Evolutionary conservation across 192 early-diverging fungal genomes (phyloP).

Genomic region (Spizellomyces sp.): DNA sequence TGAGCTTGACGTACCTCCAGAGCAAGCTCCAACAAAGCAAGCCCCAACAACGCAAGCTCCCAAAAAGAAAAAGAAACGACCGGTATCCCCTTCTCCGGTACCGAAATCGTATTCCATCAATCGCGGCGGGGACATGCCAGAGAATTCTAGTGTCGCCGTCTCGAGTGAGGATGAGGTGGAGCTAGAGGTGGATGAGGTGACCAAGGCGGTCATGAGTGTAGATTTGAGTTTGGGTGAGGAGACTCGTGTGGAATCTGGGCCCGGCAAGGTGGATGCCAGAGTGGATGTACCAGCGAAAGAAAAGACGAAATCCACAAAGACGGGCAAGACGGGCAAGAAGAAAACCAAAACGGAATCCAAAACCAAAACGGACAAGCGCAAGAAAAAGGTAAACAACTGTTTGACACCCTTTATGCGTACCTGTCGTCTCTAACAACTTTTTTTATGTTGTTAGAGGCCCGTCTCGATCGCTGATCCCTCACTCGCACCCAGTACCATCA

Average conservation of each 20-base stretch:
- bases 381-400: constrained; percentile 10
- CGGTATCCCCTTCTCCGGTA: constrained; percentile 18
- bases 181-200: constrained; percentile 35
- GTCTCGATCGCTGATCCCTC: not conserved
- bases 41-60: constrained; percentile 16
- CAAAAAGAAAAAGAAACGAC: constrained; percentile 17
- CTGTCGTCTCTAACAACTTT: not conserved
- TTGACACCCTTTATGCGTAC: not conserved
- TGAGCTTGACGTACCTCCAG: not conserved
- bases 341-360: constrained; percentile 11
- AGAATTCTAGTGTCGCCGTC: not conserved
- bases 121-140: constrained; percentile 42
- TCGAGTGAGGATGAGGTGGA: constrained; percentile 2
- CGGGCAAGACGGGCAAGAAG: constrained; percentile 30
- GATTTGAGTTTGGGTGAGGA: constrained; percentile 28
- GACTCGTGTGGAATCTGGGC: not conserved
- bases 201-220: constrained; percentile 44
- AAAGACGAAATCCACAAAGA: not conserved
- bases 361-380: not conserved
- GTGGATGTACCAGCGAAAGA: not conserved
- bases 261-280: not conserved
- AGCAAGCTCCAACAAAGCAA: not conserved
- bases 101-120: constrained; percentile 42
- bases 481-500: not conserved
- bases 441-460: not conserved